Conservation (phyloP, 306 rosid genomes). For the Fagus crenata region DNA sequence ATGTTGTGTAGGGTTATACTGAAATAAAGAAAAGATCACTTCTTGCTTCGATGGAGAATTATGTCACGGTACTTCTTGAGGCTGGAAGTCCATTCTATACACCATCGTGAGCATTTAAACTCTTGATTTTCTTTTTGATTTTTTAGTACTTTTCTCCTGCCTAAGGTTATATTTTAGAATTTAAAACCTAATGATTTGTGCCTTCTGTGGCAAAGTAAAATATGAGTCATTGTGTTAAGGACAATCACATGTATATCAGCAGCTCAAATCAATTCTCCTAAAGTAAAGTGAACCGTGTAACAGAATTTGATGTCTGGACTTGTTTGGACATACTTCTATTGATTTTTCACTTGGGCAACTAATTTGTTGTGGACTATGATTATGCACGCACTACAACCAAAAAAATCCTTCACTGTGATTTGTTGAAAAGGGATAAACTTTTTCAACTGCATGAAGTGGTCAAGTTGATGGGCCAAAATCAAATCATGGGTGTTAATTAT, state of each 20-base stretch:
- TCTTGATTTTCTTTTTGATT: background rate
- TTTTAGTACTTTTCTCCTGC: conserved; percentile 11
- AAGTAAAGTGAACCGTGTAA: background rate
- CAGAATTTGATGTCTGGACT: background rate
- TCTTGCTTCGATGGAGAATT: conserved; percentile 72
- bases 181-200: conserved; percentile 40
- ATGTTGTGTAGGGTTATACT: conserved; percentile 63
- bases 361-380: background rate
- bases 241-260: background rate
- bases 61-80: conserved; percentile 62
- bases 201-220: background rate
- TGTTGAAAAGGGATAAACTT: background rate
- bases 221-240: background rate
- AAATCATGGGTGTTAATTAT: background rate
- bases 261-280: background rate
- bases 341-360: background rate
- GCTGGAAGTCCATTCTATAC: conserved; percentile 63
- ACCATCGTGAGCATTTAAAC: conserved; percentile 59
- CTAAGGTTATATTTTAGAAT: conserved; percentile 20
- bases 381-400: background rate
- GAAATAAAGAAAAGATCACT: conserved; percentile 88
- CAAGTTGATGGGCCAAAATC: background rate
- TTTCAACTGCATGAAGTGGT: background rate
- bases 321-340: background rate
- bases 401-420: background rate